Evolutionary conservation across 129 eudicot species (phyloP), one percentile per base, ranked within the genome.

Genomic region (Pulicaria dysenterica): DNA sequence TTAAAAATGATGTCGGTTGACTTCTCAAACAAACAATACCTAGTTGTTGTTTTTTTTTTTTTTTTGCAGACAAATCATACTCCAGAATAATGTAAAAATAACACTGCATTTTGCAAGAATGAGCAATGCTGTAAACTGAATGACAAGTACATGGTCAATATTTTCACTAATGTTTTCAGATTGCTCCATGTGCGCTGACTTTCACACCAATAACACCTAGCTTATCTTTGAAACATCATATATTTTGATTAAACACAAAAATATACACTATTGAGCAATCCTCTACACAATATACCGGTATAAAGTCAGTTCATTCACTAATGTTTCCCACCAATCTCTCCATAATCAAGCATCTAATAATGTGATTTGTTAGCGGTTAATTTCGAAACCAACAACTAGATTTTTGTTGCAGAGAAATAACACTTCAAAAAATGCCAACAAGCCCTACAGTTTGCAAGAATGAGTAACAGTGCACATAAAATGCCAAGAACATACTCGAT

Each of bases 401-500:
- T 46, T 34, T 36, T 72, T 48, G 43, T 72, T 41, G 36, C 77
- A 73, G 47, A 11, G 7, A 49, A 10, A 72, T 16, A 58, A 72
- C 34, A 58, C 39, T 46, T 46, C 45, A 59, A 49, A 46, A 73
- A 73, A 49, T 12, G 15, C 38, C 7, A 46, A 16, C 16, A 37
- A 72, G 37, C 61, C 15, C 19, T 70, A 42, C 4, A 12, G 17
- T 53, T 49, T 49, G 42, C 40, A 38, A 37, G 41, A 49, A 48
- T 39, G 63, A 38, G 62, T 43, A 49, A 73, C 38, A 50, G 14
- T 14, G 40, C 6, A 60, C 42, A 61, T 16, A 60, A 49, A 61
- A 73, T 13, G 47, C 16, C 70, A 55, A 54, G 8, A 15, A 72
- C 4, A 73, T 39, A 10, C 16, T 16, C 40, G 6, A 11, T 48